Evolutionary conservation across 148 eudicot species (phyloP), one percentile per base, ranked within the genome.

Genomic region (Mesembryanthemum crystallinum): DNA sequence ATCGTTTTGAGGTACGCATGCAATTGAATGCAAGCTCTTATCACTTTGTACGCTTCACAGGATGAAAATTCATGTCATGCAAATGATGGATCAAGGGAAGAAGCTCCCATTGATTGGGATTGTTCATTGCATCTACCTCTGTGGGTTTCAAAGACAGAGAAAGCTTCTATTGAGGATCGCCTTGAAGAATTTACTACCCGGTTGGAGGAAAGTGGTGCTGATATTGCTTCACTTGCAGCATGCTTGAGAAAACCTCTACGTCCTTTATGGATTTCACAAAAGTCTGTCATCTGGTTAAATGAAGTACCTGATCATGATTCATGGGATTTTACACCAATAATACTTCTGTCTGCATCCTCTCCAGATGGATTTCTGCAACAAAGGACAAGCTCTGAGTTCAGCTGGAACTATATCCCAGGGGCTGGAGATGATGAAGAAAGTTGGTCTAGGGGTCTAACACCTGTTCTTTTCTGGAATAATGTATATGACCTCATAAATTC

Each of bases 401-500:
- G 98, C 74, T 95, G 96, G 96, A 95, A 80, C 65, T 95, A 95
- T 79, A 95, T 95, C 54, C 78, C 98, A 49, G 98, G 98, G 55
- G 98, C 98, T 63, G 98, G 98, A 77, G 98, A 95, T 77, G 98
- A 95, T 71, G 98, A 95, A 81, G 98, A 95, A 79, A 95, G 96
- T 76, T 95, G 98, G 98, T 85, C 98, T 35, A 86, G 97, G 77
- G 97, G 97, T 29, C 83, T 95, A 76, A 83, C 91, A 5, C 97
- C 97, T 4, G 58, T 42, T 45, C 91, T 95, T 60, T 95, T 92
- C 80, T 95, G 98, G 98, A 87, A 80, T 32, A 80, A 90, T 84
- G 96, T 85, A 27, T 83, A 90, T 81, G 98, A 95, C 77, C 77
- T 92, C 57, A 87, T 95, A 68, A 80, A 75, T 60, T 73, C 80